A percentile compares a stretch with the other conserved stretches of the same genome.
These are phyloP conservation scores for Extremus antarcticus DNA, from an alignment of 495 filamentous ascomycete genomes.

Conservation along the genomic window DNA sequence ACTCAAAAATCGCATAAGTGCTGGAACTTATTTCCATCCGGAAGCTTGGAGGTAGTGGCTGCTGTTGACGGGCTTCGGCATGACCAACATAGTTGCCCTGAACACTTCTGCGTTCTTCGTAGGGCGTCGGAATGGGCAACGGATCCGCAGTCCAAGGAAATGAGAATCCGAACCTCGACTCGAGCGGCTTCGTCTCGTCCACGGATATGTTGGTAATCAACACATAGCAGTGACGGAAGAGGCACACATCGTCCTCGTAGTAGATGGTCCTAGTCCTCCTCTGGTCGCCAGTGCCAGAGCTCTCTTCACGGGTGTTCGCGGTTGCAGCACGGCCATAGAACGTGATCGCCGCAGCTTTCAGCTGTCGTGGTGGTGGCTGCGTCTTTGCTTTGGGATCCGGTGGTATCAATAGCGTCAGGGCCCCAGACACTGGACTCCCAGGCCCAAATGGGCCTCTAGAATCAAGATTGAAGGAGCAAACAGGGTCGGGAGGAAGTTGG, in stretches of 20 bases:
- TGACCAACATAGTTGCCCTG: neutral
- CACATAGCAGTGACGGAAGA: neutral
- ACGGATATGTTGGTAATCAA: neutral
- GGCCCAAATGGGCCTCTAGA: neutral
- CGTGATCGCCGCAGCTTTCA: neutral
- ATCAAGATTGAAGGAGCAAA: neutral
- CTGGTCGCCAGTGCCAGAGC: neutral
- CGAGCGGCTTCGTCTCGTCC: neutral
- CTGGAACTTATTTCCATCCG: neutral
- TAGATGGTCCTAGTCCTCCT: neutral
- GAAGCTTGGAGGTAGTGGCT: neutral
- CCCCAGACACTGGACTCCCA: neutral
- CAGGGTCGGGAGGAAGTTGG: neutral
- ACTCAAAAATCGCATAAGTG: neutral
- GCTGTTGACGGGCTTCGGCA: neutral
- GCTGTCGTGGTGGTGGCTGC: neutral
- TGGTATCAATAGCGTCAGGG: neutral
- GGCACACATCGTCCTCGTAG: neutral
- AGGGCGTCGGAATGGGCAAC: neutral
- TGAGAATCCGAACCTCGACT: neutral
- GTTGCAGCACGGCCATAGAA: neutral
- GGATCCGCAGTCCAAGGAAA: neutral
- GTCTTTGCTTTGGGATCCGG: neutral
- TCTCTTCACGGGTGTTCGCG: neutral
- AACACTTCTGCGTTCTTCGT: neutral